Percentiles rank a stretch among this genome's conserved stretches.
phyloP scores from a whole-genome alignment of 306 rosid genomes.

The Herpetospermum pedunculosum region DNA sequence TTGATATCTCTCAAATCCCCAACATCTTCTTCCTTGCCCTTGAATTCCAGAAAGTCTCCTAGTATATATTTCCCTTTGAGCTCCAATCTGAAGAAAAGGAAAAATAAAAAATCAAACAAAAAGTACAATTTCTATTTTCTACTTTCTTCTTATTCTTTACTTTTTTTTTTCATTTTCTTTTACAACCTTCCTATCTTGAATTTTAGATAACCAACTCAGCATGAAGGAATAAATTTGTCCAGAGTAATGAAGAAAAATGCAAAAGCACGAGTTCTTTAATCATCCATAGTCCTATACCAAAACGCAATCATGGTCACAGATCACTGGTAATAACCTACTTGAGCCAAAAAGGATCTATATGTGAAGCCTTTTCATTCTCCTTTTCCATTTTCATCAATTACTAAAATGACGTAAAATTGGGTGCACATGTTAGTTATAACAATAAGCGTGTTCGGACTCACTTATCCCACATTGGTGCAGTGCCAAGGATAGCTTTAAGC shows the following conservation, averaged over 20 bases:
- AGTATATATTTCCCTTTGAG: constrained; percentile 62
- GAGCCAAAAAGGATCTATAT: background rate
- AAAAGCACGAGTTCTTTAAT: background rate
- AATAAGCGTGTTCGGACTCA: constrained; percentile 19
- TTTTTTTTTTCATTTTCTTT: background rate
- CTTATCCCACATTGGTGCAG: constrained; percentile 99
- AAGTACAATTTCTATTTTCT: background rate
- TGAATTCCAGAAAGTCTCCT: constrained; percentile 88
- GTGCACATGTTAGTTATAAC: background rate
- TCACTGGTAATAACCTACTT: background rate
- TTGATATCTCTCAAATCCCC: constrained; percentile 44
- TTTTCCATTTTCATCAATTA: background rate
- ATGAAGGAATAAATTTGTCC: background rate
- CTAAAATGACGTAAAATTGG: background rate
- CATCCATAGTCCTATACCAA: background rate
- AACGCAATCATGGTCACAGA: background rate
- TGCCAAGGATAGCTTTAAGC: constrained; percentile 53
- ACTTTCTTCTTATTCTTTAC: background rate
- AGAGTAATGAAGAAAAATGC: background rate
- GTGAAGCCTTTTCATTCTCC: background rate
- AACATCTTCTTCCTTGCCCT: constrained; percentile 74
- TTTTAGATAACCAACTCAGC: background rate
- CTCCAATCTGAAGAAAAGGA: constrained; percentile 52
- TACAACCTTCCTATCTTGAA: background rate
- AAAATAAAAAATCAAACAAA: background rate